phyloP scores from a whole-genome alignment of 768 basidiomycete species.

The Macrolepiota dolichaula region DNA sequence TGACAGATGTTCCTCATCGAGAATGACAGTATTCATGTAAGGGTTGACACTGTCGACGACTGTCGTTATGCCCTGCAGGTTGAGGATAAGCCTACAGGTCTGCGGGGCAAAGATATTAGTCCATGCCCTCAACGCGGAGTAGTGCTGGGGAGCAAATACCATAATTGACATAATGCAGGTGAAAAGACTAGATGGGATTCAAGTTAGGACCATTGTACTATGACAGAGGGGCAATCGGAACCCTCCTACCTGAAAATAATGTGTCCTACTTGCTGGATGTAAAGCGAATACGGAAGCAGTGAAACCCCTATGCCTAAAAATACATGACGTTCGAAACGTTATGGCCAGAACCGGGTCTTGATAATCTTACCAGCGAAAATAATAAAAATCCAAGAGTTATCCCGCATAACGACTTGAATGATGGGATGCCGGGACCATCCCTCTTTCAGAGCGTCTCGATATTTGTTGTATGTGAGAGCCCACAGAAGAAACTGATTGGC shows the following conservation, averaged over 20 bases:
- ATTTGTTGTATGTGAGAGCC: background rate
- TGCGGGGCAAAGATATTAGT: background rate
- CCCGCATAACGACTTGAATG: background rate
- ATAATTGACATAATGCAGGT: background rate
- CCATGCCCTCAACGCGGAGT: background rate
- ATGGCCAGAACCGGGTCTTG: no score
- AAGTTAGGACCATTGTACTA: background rate
- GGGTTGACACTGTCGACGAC: background rate
- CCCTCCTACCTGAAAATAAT: background rate
- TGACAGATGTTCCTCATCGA: background rate
- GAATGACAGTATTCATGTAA: background rate
- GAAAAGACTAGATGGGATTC: background rate
- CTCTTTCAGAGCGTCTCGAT: background rate
- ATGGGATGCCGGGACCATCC: background rate
- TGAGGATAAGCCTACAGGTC: background rate
- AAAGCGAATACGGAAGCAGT: background rate
- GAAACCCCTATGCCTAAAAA: background rate
- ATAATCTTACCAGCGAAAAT: background rate
- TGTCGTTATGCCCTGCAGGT: background rate
- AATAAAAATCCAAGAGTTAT: conserved; percentile 1
- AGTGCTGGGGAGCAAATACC: background rate
- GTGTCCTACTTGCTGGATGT: background rate
- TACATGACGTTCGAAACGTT: background rate
- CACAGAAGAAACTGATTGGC: background rate
- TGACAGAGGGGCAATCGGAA: no score